Percentiles rank a stretch among this genome's conserved stretches.
phyloP scores from a whole-genome alignment of 352 stramenopile genomes.

The Pythium brassicae region DNA sequence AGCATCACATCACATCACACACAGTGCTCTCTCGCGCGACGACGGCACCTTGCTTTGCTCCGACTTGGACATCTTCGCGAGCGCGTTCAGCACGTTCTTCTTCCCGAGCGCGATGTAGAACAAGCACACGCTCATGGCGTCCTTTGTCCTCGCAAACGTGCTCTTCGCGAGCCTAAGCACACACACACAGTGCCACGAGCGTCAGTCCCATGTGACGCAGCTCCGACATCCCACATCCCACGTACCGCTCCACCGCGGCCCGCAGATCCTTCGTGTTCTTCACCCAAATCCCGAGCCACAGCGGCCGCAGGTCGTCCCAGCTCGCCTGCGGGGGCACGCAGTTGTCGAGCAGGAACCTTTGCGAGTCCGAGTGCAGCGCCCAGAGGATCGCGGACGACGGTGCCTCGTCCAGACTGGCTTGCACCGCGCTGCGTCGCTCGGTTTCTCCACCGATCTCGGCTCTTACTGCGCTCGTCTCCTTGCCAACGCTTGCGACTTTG shows the following conservation, averaged over 20 bases:
- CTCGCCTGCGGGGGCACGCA: constrained; percentile 49
- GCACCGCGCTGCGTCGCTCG: constrained; percentile 9
- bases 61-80: constrained; percentile 71
- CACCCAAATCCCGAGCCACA: constrained; percentile 81
- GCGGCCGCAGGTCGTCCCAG: constrained; percentile 59
- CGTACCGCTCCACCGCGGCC: constrained; percentile 56
- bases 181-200: not conserved
- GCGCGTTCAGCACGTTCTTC: constrained; percentile 64
- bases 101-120: constrained; percentile 79
- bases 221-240: not conserved
- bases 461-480: constrained; percentile 9
- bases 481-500: constrained; percentile 13
- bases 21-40: not conserved
- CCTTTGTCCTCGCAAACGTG: constrained; percentile 55
- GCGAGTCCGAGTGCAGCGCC: constrained; percentile 81
- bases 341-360: constrained; percentile 70
- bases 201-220: not conserved
- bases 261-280: constrained; percentile 71
- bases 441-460: constrained; percentile 10
- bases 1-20: not conserved
- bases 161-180: constrained; percentile 55
- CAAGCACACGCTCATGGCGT: constrained; percentile 73
- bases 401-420: constrained; percentile 33
- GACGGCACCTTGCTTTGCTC: constrained; percentile 60
- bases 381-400: constrained; percentile 73